Base-by-base conservation (phyloP, 2,329 filamentous ascomycete species). In the Xylariales sp. region DNA sequence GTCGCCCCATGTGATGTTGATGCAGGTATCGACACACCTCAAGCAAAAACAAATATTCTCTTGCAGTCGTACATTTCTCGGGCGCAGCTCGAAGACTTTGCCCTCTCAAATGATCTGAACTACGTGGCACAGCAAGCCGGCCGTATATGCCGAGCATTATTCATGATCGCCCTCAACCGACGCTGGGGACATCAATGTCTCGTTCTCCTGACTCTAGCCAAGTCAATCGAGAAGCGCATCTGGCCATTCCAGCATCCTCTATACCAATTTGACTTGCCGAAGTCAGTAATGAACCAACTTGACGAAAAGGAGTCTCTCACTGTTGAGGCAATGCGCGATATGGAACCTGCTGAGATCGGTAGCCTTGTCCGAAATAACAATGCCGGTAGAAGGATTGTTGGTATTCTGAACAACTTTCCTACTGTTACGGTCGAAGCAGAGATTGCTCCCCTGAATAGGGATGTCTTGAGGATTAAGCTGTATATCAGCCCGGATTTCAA, bases 111-210 rank as follows among this genome's bases (percentile, higher is more conserved):
- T 15, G 93, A 98, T 57, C 83, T 87, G 30, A 88, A 88, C 46
- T 98, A 98, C 55, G 88, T 98, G 29, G 88, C 93, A 2, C 93
- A 98, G 57, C 95, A 98, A 59, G 85, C 93, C 10, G 88, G 89
- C 2, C 83, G 93, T 60, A 98, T 98, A 41, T 96, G 90, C 55
- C 77, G 94, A 44, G 88, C 94, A 3, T 66, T 98, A 13, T 98
- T 98, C 62, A 95, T 97, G 88, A 91, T 98, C 52, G 91, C 93
- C 2, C 69, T 98, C 36, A 97, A 97, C 60, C 77, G 93, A 42
- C 79, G 88, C 49, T 98, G 93, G 93, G 93, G 94, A 1, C 85
- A 95, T 51, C 89, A 97, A 60, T 98, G 94, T 49, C 72, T 94
- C 27, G 89, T 97, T 1, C 68, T 98, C 21, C 68, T 98, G 29